These are phyloP conservation scores for Alternaria brassicae DNA, from an alignment of 2,329 filamentous ascomycete genomes.

Conservation along the genomic window DNA sequence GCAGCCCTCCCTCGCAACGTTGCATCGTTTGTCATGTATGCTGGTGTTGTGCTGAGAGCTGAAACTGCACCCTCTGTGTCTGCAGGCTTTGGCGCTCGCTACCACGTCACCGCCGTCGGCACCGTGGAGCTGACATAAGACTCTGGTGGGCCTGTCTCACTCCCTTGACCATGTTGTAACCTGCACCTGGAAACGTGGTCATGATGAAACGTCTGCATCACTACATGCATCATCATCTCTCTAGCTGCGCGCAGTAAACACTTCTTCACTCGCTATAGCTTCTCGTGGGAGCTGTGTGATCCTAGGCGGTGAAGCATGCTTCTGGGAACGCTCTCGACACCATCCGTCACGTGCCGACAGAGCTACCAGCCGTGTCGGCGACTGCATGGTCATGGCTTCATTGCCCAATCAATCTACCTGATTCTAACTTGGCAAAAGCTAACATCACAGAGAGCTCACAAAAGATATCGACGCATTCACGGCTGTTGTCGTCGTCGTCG, in stretches of 20 bases:
- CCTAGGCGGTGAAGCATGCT: conserved; percentile 27
- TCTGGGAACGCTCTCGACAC: conserved; percentile 19
- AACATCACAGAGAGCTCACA: not conserved
- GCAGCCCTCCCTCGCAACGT: conserved; percentile 14
- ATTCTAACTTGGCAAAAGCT: not conserved
- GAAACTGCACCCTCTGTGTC: conserved; percentile 10
- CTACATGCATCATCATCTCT: not conserved
- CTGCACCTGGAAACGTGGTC: not conserved
- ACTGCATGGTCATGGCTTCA: conserved; percentile 8
- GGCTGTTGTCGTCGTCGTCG: not conserved
- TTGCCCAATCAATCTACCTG: not conserved
- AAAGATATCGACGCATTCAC: not conserved
- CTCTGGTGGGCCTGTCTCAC: not conserved
- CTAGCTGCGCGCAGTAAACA: conserved; percentile 6
- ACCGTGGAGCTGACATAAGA: not conserved
- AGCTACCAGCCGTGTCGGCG: conserved; percentile 6
- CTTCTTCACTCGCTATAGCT: no score
- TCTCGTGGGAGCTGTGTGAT: conserved; percentile 15
- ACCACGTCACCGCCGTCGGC: conserved; percentile 1
- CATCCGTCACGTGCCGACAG: conserved; percentile 6
- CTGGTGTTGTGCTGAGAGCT: conserved; percentile 10
- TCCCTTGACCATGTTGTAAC: not conserved
- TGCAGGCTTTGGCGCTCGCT: conserved; percentile 5
- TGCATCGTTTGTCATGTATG: conserved; percentile 13
- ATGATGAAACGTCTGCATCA: not conserved